phyloP scores from a whole-genome alignment of 306 rosid genomes.

The Geum urbanum region DNA sequence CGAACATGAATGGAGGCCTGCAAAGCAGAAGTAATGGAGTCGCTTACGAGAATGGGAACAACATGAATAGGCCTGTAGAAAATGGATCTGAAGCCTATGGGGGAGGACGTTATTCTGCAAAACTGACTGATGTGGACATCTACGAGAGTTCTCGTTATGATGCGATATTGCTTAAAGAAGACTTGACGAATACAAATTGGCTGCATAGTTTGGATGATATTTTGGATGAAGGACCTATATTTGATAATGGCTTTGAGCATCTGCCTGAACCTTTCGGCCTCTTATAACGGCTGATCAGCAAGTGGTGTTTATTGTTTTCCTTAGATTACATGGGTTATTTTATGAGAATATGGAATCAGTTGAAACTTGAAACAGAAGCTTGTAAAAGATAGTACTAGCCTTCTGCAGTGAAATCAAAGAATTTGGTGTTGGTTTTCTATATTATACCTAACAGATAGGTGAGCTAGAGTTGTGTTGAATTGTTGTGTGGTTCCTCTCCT shows the following conservation, averaged over 20 bases:
- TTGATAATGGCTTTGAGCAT: constrained; percentile 81
- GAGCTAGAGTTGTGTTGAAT: not conserved
- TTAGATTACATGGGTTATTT: constrained; percentile 29
- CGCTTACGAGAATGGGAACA: constrained; percentile 37
- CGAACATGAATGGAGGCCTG: constrained; percentile 39
- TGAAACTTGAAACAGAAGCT: constrained; percentile 40
- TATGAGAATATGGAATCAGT: constrained; percentile 35
- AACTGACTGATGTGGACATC: constrained; percentile 66
- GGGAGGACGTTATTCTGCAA: constrained; percentile 49
- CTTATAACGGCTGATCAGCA: constrained; percentile 38
- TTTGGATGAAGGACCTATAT: constrained; percentile 65
- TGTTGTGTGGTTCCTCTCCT: not conserved
- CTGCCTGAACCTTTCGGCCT: constrained; percentile 94
- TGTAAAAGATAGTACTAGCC: constrained; percentile 37
- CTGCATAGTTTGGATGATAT: constrained; percentile 72
- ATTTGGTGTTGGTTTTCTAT: constrained; percentile 27
- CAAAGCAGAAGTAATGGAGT: constrained; percentile 40
- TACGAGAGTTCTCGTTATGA: constrained; percentile 95
- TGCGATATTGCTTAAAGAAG: constrained; percentile 84
- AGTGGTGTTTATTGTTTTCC: constrained; percentile 32
- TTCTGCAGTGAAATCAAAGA: constrained; percentile 34
- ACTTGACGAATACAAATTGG: constrained; percentile 84
- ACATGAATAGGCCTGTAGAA: constrained; percentile 29
- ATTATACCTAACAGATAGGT: not conserved
- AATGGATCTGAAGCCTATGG: constrained; percentile 47